Percentiles rank a stretch among this genome's conserved stretches.
Conservation (phyloP, 371 early-diverging fungal species). For the Mortierella sp. region DNA sequence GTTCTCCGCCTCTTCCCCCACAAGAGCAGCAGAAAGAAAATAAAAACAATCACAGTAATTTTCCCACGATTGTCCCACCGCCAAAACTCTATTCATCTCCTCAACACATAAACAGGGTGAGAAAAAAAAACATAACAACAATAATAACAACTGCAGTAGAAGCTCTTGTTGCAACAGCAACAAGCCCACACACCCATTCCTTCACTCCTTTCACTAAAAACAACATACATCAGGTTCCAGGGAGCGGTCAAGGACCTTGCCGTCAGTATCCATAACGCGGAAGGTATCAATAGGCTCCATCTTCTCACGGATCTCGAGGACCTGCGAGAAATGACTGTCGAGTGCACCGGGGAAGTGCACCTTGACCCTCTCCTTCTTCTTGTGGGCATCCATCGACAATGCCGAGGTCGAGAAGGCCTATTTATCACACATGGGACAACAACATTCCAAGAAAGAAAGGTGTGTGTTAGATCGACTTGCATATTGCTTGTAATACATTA, state of each 20-base stretch:
- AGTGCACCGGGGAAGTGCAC: conserved; percentile 75
- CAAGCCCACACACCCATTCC: not conserved
- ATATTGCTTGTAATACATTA: not conserved
- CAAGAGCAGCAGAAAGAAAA: not conserved
- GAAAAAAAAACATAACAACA: not conserved
- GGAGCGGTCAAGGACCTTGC: conserved; percentile 77
- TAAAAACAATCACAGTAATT: not conserved
- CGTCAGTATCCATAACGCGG: conserved; percentile 94
- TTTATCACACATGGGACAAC: not conserved
- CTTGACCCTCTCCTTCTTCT: conserved; percentile 55
- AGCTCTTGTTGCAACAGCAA: not conserved
- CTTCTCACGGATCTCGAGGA: conserved; percentile 63
- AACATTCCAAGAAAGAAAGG: not conserved
- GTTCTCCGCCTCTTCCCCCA: not conserved
- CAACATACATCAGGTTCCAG: conserved; percentile 81
- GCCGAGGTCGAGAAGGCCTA: conserved; percentile 48
- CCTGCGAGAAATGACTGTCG: conserved; percentile 63
- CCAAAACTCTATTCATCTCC: conserved; percentile 13
- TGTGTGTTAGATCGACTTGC: not conserved
- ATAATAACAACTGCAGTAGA: not conserved
- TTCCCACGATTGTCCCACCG: conserved; percentile 33
- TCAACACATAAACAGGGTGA: not conserved
- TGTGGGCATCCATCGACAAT: conserved; percentile 26
- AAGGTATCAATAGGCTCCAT: conserved; percentile 88
- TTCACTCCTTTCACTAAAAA: conserved; percentile 3